Percentiles rank a stretch among this genome's conserved stretches.
phyloP scores from a whole-genome alignment of 2,329 filamentous ascomycete species.

The Botrytis hyacinthi region DNA sequence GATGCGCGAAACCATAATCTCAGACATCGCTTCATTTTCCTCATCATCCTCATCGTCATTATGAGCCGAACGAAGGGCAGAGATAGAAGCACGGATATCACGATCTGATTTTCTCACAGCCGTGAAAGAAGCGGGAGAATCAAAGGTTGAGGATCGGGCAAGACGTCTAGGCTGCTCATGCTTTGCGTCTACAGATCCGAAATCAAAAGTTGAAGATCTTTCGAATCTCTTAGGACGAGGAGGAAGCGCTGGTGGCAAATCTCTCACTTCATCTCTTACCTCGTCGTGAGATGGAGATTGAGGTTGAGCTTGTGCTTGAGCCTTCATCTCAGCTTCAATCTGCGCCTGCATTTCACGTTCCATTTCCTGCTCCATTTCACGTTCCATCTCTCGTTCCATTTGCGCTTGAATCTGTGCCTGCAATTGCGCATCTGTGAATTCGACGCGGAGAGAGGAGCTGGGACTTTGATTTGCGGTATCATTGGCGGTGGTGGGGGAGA shows the following conservation, averaged over 20 bases:
- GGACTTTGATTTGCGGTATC: not conserved
- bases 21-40: conserved; percentile 1
- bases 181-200: not conserved
- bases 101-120: not conserved
- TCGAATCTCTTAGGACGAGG: not conserved
- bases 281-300: not conserved
- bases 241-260: not conserved
- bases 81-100: not conserved
- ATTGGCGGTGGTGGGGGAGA: not conserved
- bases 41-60: not conserved
- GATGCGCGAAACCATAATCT: not conserved
- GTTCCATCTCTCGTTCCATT: conserved; percentile 2
- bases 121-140: not conserved
- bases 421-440: conserved; percentile 7
- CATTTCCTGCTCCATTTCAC: not conserved
- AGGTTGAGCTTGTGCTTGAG: not conserved
- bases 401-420: conserved; percentile 3
- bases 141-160: not conserved
- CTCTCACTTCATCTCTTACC: not conserved
- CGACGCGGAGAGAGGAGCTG: not conserved
- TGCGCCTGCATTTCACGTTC: conserved; percentile 1
- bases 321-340: not conserved
- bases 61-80: not conserved
- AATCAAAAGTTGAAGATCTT: not conserved
- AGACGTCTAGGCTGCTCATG: not conserved